Conservation (phyloP, 345 rosid species). For the Sisymbrium altissimum region DNA sequence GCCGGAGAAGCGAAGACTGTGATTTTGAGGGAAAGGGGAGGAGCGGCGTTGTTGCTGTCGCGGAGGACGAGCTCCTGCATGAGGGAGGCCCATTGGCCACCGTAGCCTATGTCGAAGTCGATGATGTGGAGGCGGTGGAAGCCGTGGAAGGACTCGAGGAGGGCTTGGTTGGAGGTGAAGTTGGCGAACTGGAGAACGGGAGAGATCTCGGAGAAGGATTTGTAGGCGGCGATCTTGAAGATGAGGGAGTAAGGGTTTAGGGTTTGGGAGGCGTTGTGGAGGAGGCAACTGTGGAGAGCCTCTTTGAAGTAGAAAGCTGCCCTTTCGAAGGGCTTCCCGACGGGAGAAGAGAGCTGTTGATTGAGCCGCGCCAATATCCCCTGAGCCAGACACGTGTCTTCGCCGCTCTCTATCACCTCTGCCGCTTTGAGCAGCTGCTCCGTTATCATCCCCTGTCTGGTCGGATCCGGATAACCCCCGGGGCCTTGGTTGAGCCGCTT, state of each 20-base stretch:
- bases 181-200: slow-evolving; percentile 83
- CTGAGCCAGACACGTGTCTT: slow-evolving; percentile 70
- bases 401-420: slow-evolving; percentile 80
- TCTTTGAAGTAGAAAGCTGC: slow-evolving; percentile 88
- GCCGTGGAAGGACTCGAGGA: slow-evolving; percentile 74
- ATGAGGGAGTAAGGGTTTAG: slow-evolving; percentile 46
- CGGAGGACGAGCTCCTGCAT: slow-evolving; percentile 84
- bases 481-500: slow-evolving; percentile 42
- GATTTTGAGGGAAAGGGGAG: slow-evolving; percentile 58
- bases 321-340: slow-evolving; percentile 73
- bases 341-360: slow-evolving; percentile 96
- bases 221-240: slow-evolving; percentile 87
- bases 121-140: slow-evolving; percentile 62
- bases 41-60: slow-evolving; percentile 32
- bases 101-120: slow-evolving; percentile 83
- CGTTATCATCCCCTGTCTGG: slow-evolving; percentile 29
- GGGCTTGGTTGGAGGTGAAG: slow-evolving; percentile 87
- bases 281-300: slow-evolving; percentile 55
- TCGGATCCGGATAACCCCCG: slow-evolving; percentile 1
- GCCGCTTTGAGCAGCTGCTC: slow-evolving; percentile 72
- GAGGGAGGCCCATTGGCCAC: slow-evolving; percentile 94
- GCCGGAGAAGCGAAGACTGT: slow-evolving; percentile 66
- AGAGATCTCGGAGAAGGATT: slow-evolving; percentile 85
- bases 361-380: slow-evolving; percentile 99
- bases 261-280: slow-evolving; percentile 33